Conservation (phyloP, 768 basidiomycete genomes). For the Trametes maxima region DNA sequence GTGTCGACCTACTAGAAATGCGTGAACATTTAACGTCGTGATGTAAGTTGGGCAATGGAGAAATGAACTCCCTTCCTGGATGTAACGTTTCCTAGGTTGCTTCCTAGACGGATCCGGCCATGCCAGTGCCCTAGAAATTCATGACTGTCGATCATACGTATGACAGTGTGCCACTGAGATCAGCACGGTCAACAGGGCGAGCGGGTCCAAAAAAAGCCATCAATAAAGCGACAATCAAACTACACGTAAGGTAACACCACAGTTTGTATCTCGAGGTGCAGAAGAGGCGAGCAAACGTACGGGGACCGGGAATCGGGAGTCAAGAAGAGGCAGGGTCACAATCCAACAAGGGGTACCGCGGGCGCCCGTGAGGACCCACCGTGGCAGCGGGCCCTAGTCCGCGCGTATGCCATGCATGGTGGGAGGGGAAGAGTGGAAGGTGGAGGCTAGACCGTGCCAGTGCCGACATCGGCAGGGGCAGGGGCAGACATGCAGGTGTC, state of each 20-base stretch:
- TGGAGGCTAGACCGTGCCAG: neutral
- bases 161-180: neutral
- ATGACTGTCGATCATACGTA: neutral
- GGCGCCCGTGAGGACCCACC: constrained; percentile 2
- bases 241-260: constrained; percentile 4
- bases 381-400: constrained; percentile 9
- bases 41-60: too few species aligned
- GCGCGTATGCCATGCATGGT: neutral
- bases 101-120: too few species aligned
- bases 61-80: too few species aligned
- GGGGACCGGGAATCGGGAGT: neutral
- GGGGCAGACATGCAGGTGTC: constrained; percentile 7
- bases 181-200: neutral
- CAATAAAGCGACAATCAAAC: neutral
- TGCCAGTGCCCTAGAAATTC: too few species aligned
- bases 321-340: neutral
- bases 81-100: too few species aligned
- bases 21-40: too few species aligned
- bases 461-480: constrained; percentile 2
- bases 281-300: neutral
- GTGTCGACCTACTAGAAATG: too few species aligned
- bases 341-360: constrained; percentile 1
- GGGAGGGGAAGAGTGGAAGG: neutral
- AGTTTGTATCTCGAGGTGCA: neutral
- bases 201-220: neutral